Evolutionary conservation across 768 basidiomycete genomes (phyloP), one percentile per base, ranked within the genome.

Genomic region (Clavaria fumosa): DNA sequence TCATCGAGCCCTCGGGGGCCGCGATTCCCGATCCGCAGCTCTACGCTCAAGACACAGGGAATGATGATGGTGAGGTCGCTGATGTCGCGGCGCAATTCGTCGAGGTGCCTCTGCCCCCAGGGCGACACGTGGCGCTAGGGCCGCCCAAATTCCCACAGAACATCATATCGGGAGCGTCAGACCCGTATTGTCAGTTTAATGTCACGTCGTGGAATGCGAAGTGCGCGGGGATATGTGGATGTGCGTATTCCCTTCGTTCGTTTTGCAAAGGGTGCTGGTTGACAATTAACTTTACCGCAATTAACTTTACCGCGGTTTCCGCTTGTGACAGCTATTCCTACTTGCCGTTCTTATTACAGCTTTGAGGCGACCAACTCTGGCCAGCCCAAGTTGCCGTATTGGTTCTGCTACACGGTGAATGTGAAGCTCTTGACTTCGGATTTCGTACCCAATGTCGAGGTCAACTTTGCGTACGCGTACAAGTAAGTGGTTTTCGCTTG

Each of bases 291-390:
- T 11, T 21, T 20, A n/a, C n/a, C n/a, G n/a, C n/a, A n/a, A n/a
- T n/a, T n/a, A n/a, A n/a, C n/a, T n/a, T n/a, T n/a, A n/a, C 22
- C 22, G 18, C 3, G 17, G 22, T 21, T 12, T 18, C 18, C 22
- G 11, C n/a, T 41, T 18, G 6, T 23, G 5, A 36, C 22, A 21
- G 11, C 23, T 40, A n/a, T 23, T 37, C 11, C 2, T 20, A 19
- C 31, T 34, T 19, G 12, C 46, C 21, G 11, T 10, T 37, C 35
- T 21, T 37, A 37, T 23, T 37, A 28, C 23, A 28, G 22, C 26
- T 37, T 37, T 18, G 35, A 37, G 19, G 35, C 20, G 15, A 37
- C 35, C 35, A 37, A 37, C 23, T 18, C 15, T 21, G 35, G 35
- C 23, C 22, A 20, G 15, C 35, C 35, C 11, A 37, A 37, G 21